Evolutionary conservation across 768 basidiomycete genomes (phyloP).

Genomic region (Lentinula lateritia): DNA sequence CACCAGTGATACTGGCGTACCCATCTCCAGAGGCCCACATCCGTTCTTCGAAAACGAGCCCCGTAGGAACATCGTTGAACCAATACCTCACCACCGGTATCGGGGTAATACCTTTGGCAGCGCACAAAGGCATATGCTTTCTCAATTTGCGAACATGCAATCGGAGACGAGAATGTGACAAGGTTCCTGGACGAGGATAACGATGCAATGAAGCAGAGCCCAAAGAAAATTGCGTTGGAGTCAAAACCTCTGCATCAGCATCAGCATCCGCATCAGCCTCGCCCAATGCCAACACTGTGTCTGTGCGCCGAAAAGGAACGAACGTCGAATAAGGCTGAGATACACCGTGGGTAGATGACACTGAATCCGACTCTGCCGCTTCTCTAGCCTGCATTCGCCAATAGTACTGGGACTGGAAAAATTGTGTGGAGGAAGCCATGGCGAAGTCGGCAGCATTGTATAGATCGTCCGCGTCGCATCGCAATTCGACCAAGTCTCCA

Average conservation of each 20-base stretch:
- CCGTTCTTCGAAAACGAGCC: neutral
- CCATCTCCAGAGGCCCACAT: conserved; percentile 3
- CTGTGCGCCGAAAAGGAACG: neutral
- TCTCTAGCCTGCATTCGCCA: neutral
- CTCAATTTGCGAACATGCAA: neutral
- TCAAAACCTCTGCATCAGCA: neutral
- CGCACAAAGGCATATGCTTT: neutral
- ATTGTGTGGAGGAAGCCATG: neutral
- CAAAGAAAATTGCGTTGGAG: neutral
- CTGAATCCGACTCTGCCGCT: neutral
- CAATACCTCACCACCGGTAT: conserved; percentile 2
- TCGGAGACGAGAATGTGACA: neutral
- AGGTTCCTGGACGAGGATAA: neutral
- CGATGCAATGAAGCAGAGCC: neutral
- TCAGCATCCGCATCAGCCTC: neutral
- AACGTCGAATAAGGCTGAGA: neutral
- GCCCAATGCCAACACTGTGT: neutral
- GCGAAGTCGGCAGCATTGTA: conserved; percentile 3
- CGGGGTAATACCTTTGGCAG: neutral
- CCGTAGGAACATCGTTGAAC: conserved; percentile 1
- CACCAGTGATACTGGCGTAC: neutral
- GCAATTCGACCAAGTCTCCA: neutral
- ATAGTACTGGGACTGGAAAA: conserved; percentile 1
- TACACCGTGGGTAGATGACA: too few relatives aligned
- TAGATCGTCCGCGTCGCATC: conserved; percentile 4